phyloP scores from a whole-genome alignment of 176 grass and related monocot species.

The Calamus simplicifolius region DNA sequence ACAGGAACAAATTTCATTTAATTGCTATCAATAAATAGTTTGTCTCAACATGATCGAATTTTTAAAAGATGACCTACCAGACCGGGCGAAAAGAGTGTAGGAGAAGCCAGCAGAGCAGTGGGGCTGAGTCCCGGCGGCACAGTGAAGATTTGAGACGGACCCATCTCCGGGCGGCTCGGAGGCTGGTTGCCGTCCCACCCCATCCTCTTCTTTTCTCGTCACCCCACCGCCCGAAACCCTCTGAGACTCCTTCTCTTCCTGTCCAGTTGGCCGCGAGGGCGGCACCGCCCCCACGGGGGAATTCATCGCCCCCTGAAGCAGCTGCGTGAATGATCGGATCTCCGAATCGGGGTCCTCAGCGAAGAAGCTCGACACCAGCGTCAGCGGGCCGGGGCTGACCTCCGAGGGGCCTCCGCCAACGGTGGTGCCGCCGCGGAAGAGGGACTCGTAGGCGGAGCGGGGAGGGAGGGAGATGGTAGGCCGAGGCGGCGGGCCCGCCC shows the following conservation, averaged over 20 bases:
- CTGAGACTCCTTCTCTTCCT: neutral
- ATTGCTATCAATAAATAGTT: too few species aligned
- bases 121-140: constrained; percentile 71
- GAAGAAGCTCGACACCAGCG: constrained; percentile 84
- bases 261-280: neutral
- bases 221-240: neutral
- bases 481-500: constrained; percentile 36
- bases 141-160: constrained; percentile 37
- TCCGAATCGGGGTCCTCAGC: constrained; percentile 29
- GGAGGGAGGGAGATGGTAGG: constrained; percentile 62
- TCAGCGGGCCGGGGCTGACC: constrained; percentile 80
- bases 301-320: constrained; percentile 46
- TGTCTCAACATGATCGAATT: neutral
- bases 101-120: constrained; percentile 59
- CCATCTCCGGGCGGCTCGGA: constrained; percentile 26
- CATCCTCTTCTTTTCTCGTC: constrained; percentile 19
- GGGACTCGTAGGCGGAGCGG: constrained; percentile 41
- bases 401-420: neutral
- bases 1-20: too few species aligned
- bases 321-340: constrained; percentile 58
- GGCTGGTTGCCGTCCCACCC: constrained; percentile 9
- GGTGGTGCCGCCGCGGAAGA: constrained; percentile 47
- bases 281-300: neutral
- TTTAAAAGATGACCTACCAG: constrained; percentile 34
- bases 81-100: constrained; percentile 55